phyloP scores from a whole-genome alignment of 176 grass and related monocot species.

The Themeda triandra region DNA sequence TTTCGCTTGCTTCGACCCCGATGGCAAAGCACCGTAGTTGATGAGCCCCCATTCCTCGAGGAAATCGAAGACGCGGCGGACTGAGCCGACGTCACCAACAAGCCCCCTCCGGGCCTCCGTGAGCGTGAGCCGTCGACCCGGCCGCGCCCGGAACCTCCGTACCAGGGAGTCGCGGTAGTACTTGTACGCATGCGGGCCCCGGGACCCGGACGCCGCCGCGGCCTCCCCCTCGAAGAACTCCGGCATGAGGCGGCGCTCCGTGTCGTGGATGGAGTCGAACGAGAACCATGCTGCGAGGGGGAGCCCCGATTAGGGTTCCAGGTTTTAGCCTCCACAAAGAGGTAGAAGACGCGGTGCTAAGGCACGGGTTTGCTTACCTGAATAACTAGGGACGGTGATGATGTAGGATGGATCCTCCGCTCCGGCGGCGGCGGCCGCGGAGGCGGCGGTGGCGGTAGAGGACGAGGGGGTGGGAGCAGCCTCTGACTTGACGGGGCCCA shows the following conservation, averaged over 20 bases:
- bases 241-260: conserved; percentile 73
- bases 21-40: conserved; percentile 59
- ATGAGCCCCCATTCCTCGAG: conserved; percentile 96
- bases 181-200: conserved; percentile 74
- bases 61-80: conserved; percentile 85
- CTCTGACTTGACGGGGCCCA: conserved; percentile 48
- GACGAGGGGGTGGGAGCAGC: conserved; percentile 11
- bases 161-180: conserved; percentile 81
- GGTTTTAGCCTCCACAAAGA: background rate
- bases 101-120: conserved; percentile 69
- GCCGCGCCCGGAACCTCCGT: conserved; percentile 57
- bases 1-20: conserved; percentile 38
- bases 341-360: background rate
- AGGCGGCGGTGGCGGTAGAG: background rate
- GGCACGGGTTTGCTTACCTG: conserved; percentile 38
- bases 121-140: conserved; percentile 68
- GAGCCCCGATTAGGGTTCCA: conserved; percentile 17
- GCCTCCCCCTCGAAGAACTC: conserved; percentile 85
- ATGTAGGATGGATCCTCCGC: conserved; percentile 44
- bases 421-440: background rate
- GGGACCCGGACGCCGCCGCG: conserved; percentile 41
- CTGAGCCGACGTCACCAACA: conserved; percentile 70
- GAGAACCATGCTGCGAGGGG: conserved; percentile 78
- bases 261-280: conserved; percentile 69
- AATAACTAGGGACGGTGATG: conserved; percentile 85